Evolutionary conservation across 129 eudicot genomes (phyloP).

Genomic region (Helianthus tuberosus): DNA sequence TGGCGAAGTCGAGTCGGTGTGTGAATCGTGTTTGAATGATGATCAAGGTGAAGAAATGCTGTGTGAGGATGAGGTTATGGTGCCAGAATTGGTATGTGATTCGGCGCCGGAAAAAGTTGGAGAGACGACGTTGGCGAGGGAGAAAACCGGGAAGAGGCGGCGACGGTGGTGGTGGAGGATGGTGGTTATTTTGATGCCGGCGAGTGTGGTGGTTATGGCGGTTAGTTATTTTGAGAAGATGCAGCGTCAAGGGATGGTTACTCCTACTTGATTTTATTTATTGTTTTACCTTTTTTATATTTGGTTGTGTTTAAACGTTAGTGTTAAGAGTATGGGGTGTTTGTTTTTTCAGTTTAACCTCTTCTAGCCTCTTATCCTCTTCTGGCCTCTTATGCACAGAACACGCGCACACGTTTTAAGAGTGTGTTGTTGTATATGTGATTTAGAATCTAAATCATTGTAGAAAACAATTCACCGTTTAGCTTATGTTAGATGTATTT

Average conservation of each 20-base stretch:
- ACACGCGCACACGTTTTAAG: no score
- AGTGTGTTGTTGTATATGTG: no score
- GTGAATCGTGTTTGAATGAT: constrained; percentile 19
- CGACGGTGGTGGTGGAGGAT: constrained; percentile 13
- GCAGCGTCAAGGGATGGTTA: constrained; percentile 1
- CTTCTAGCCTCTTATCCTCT: no score
- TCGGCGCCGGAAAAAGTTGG: neutral
- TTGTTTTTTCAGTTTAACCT: no score
- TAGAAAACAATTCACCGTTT: no score
- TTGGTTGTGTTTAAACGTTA: neutral
- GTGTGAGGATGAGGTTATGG: neutral
- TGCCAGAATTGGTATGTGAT: neutral
- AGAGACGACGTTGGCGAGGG: neutral
- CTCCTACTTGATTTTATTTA: constrained; percentile 7
- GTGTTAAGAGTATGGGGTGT: neutral
- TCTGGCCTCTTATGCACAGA: no score
- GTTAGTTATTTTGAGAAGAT: constrained; percentile 1
- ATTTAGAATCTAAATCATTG: no score
- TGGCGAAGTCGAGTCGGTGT: neutral
- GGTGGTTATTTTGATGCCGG: constrained; percentile 15
- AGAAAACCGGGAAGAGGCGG: neutral
- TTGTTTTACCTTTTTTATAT: neutral
- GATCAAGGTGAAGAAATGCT: constrained; percentile 2
- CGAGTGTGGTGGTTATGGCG: constrained; percentile 3
- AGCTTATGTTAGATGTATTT: no score